Conservation (phyloP, 371 early-diverging fungal genomes). For the Catenaria anguillulae region DNA sequence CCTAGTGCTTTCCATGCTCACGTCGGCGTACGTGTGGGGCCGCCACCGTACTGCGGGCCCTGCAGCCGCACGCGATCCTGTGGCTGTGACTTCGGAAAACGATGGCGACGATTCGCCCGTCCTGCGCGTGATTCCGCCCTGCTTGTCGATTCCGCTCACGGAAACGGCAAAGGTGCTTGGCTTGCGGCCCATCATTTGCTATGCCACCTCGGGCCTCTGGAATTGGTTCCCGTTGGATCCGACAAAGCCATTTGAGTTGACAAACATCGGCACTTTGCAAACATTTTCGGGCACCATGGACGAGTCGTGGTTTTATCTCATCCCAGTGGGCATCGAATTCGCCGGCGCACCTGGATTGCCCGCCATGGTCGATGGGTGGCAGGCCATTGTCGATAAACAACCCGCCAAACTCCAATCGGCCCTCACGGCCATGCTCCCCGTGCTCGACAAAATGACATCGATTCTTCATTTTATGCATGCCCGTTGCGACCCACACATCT, state of each 20-base stretch:
- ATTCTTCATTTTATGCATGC: slow-evolving; percentile 77
- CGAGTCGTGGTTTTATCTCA: slow-evolving; percentile 93
- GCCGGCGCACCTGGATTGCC: slow-evolving; percentile 62
- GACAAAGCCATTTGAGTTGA: slow-evolving; percentile 48
- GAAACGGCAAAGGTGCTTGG: slow-evolving; percentile 61
- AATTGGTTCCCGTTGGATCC: slow-evolving; percentile 70
- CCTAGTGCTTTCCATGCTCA: slow-evolving; percentile 66
- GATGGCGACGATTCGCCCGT: neutral
- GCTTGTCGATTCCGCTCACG: slow-evolving; percentile 74
- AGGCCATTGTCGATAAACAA: slow-evolving; percentile 13
- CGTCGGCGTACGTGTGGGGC: slow-evolving; percentile 86
- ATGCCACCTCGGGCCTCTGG: slow-evolving; percentile 76
- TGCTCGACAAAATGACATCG: slow-evolving; percentile 42
- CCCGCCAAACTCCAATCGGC: neutral
- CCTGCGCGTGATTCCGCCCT: slow-evolving; percentile 51
- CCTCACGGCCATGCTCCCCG: slow-evolving; percentile 19
- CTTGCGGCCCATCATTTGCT: slow-evolving; percentile 71
- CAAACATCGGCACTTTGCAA: slow-evolving; percentile 61
- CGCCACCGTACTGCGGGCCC: slow-evolving; percentile 37
- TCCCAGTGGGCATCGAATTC: slow-evolving; percentile 78
- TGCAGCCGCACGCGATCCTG: neutral
- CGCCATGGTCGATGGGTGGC: slow-evolving; percentile 18
- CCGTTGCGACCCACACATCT: slow-evolving; percentile 84
- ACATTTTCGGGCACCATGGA: slow-evolving; percentile 81
- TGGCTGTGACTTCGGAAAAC: neutral